phyloP scores from a whole-genome alignment of 345 rosid species.

The Anacardium occidentale region DNA sequence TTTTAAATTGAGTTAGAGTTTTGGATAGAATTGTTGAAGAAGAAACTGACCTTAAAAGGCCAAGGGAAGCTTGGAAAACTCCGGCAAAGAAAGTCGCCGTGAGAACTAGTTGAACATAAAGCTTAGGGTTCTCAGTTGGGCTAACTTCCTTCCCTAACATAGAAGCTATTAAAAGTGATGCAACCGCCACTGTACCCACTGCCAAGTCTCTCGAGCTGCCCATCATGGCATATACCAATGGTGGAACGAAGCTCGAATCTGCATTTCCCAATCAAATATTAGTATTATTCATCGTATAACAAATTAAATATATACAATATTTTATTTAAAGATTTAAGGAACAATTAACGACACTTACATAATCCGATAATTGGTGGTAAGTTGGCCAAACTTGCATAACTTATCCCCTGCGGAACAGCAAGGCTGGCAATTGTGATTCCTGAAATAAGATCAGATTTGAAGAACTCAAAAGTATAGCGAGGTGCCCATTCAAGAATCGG shows the following conservation, averaged over 20 bases:
- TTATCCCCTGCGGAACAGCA: constrained; percentile 96
- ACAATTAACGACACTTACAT: constrained; percentile 43
- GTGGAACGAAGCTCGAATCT: constrained; percentile 97
- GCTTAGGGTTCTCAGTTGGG: constrained; percentile 56
- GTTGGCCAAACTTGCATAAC: constrained; percentile 85
- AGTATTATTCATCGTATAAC: neutral
- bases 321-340: neutral
- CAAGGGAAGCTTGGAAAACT: constrained; percentile 75
- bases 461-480: constrained; percentile 64
- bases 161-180: constrained; percentile 65
- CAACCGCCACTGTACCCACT: constrained; percentile 91
- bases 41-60: constrained; percentile 66
- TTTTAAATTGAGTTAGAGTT: neutral
- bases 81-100: constrained; percentile 93
- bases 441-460: constrained; percentile 75
- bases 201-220: constrained; percentile 95
- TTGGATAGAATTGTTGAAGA: neutral
- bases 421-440: constrained; percentile 97
- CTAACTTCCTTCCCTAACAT: constrained; percentile 75
- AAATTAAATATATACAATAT: neutral
- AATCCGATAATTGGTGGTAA: constrained; percentile 93
- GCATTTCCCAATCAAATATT: constrained; percentile 1
- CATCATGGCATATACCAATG: constrained; percentile 87
- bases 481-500: constrained; percentile 94
- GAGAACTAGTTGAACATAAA: constrained; percentile 69